Evolutionary conservation across 805 yeast genomes (phyloP), one percentile per base, ranked within the genome.

Genomic region (Metschnikowia borealis): DNA sequence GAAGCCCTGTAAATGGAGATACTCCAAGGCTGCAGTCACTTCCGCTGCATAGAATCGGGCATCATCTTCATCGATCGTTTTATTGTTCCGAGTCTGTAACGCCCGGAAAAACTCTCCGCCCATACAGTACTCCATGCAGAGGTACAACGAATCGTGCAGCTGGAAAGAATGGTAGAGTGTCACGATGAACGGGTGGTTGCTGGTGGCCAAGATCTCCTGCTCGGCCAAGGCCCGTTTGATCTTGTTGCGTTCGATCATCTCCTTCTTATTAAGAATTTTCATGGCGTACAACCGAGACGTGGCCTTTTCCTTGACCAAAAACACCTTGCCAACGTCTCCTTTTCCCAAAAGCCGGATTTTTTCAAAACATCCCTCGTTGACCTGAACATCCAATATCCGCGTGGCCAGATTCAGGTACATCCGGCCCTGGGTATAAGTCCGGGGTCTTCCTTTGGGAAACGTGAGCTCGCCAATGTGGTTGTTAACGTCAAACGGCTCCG

Each of bases 71-170:
- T 82, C 73, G 13, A 94, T 85, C 57, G 96, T 87, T 64, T 90
- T 89, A 48, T 89, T 82, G 54, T 83, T 85, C 53, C 97, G 77
- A 0, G 97, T 90, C 68, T 94, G 99, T 48, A 94, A 70, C 0
- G 98, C 99, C 52, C 98, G 75, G 74, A 94, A 94, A 62, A 94
- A 94, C 69, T 95, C 99, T 42, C 99, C 99, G 31, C 99, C 99
- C 90, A 94, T 89, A 64, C 99, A 94, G 62, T 92, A 94, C 66
- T 94, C 99, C 96, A 95, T 92, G 69, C 99, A 94, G 38, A 94
- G 78, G 60, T 90, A 94, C 10, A 94, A 69, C 62, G 87, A 83
- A 60, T 91, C 97, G 52, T 89, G 94, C 3, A 96, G 86, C 69
- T 94, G 99, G 72, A 94, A 94, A 0, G 86, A 90, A 67, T 94